These are phyloP conservation scores for Betula pendula DNA, from an alignment of 306 rosid species.

Conservation along the genomic window DNA sequence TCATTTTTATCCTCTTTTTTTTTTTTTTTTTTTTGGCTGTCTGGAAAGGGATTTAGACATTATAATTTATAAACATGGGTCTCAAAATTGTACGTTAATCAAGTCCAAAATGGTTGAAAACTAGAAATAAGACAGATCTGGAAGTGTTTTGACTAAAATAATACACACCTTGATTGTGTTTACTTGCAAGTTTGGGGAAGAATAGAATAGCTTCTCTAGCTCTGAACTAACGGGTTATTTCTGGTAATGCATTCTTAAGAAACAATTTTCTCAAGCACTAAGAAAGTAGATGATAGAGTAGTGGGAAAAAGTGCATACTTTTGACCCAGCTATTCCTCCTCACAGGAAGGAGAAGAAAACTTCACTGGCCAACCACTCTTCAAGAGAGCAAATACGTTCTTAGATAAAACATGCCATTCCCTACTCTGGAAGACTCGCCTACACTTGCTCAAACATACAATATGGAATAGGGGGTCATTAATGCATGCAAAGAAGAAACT, in stretches of 20 bases:
- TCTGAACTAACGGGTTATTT: background rate
- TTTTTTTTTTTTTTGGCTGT: background rate
- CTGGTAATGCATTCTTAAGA: background rate
- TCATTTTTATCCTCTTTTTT: background rate
- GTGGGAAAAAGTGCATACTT: background rate
- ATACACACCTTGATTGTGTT: background rate
- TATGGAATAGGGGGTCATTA: slow-evolving; percentile 21
- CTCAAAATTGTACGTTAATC: background rate
- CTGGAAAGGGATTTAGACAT: background rate
- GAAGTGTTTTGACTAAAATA: background rate
- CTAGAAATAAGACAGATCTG: background rate
- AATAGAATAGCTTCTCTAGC: background rate
- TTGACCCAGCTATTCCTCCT: background rate
- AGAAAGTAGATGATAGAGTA: background rate
- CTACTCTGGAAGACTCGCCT: slow-evolving; percentile 12
- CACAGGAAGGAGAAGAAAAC: background rate
- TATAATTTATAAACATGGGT: background rate
- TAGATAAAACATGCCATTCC: slow-evolving; percentile 7
- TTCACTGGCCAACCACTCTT: background rate
- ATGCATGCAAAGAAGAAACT: slow-evolving; percentile 14
- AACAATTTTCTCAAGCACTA: background rate
- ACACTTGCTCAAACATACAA: slow-evolving; percentile 17
- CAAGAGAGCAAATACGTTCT: slow-evolving; percentile 17
- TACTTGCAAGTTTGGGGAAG: background rate
- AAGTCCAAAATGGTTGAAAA: background rate